phyloP scores from a whole-genome alignment of 164 flowering plant species.

The Stephania cephalantha region DNA sequence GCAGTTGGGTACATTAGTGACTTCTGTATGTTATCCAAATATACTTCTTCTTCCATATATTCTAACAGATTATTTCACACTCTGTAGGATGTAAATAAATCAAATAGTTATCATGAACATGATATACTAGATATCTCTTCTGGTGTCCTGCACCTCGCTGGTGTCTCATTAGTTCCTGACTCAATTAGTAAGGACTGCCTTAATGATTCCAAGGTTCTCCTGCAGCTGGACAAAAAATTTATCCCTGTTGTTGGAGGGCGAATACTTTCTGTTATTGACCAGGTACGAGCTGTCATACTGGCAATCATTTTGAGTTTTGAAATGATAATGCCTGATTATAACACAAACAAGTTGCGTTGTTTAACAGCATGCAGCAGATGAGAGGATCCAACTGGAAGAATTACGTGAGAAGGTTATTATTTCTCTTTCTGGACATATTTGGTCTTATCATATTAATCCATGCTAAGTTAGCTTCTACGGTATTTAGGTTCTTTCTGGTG shows the following conservation, averaged over 20 bases:
- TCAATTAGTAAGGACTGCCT: conserved; percentile 58
- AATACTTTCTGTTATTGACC: conserved; percentile 75
- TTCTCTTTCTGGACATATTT: conserved; percentile 2
- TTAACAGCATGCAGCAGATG: conserved; percentile 99
- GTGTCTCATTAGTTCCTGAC: conserved; percentile 67
- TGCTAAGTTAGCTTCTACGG: conserved; percentile 13
- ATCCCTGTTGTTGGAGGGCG: conserved; percentile 73
- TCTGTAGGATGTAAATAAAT: conserved; percentile 31
- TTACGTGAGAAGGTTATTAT: conserved; percentile 65
- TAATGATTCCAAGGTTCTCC: conserved; percentile 66
- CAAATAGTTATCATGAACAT: conserved; percentile 20
- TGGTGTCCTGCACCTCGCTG: conserved; percentile 60
- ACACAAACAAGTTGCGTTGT: conserved; percentile 11
- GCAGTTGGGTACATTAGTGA: conserved; percentile 31
- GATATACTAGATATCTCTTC: conserved; percentile 67
- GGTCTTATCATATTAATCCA: no score
- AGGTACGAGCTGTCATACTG: conserved; percentile 40
- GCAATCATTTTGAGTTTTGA: background rate
- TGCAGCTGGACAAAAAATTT: conserved; percentile 81
- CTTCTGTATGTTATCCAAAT: conserved; percentile 1
- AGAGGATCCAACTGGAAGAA: conserved; percentile 88
- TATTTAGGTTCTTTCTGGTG: conserved; percentile 70
- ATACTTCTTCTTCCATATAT: background rate
- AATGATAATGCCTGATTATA: background rate
- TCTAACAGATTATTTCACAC: background rate